Conservation (phyloP, 345 rosid genomes). For the Salix exigua region DNA sequence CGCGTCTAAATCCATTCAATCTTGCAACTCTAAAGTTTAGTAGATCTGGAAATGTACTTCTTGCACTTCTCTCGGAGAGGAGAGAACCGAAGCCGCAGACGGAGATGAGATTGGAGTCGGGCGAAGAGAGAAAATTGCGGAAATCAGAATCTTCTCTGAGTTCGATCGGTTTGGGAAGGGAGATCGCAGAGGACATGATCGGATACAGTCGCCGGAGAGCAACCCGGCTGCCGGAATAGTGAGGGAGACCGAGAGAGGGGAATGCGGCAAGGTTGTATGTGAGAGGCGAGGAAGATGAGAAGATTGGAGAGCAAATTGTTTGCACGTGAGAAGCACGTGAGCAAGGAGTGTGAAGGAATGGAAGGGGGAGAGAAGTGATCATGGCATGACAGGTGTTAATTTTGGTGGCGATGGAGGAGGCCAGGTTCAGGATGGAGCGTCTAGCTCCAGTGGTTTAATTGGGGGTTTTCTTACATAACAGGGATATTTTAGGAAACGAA, state of each 20-base stretch:
- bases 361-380: slow-evolving; percentile 1
- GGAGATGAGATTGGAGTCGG: slow-evolving; percentile 55
- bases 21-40: slow-evolving; percentile 73
- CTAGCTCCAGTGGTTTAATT: not conserved
- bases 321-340: not conserved
- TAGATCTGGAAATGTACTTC: slow-evolving; percentile 83
- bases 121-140: slow-evolving; percentile 41
- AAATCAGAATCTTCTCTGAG: slow-evolving; percentile 62
- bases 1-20: slow-evolving; percentile 74
- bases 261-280: not conserved
- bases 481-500: not conserved
- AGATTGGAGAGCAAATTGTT: slow-evolving; percentile 12
- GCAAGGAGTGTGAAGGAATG: not conserved
- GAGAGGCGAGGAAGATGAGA: not conserved
- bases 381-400: not conserved
- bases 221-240: slow-evolving; percentile 7
- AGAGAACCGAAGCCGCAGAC: slow-evolving; percentile 95
- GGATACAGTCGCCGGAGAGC: slow-evolving; percentile 17
- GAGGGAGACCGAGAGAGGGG: not conserved
- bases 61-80: slow-evolving; percentile 92
- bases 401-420: not conserved
- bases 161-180: slow-evolving; percentile 27
- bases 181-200: slow-evolving; percentile 11
- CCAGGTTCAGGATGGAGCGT: not conserved
- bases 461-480: not conserved